Evolutionary conservation across 345 rosid species (phyloP), one percentile per base, ranked within the genome.

Genomic region (Salix dunnii): DNA sequence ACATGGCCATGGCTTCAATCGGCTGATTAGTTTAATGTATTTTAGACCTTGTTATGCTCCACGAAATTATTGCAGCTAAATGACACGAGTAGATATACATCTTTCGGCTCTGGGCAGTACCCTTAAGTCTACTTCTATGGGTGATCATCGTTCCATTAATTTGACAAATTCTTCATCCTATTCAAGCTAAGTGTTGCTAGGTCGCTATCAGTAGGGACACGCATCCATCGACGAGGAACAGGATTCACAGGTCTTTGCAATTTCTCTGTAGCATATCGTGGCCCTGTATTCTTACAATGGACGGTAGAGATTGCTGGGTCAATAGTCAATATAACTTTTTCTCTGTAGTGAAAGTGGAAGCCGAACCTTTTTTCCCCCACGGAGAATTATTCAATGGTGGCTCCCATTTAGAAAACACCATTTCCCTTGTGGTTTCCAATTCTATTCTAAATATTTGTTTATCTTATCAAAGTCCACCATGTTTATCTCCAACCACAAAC

Each of bases 361-460:
- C 14, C 42, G 43, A 43, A 16, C 28, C 8, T 5, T 16, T 71
- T 74, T 67, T 80, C 76, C 16, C 35, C 23, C 33, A 14, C 16
- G 21, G 11, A 46, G 70, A 70, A 46, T 62, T 81, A 70, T 85
- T 85, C 82, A 85, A 84, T 75, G 88, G 82, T 83, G 86, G 68
- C 75, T 73, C 84, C 78, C 75, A 77, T 76, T 42, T 80, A 66
- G 31, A 64, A 58, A 53, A 36, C 69, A 60, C 74, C 77, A 74
- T 49, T 78, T 79, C 74, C 82, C 85, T 82, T 81, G 86, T 74
- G 80, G 74, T 75, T 81, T 74, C 84, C 86, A 76, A 81, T 83
- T 71, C 73, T 78, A 27, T 75, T 79, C 28, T 58, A 23, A 58
- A 58, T 28, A 43, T 76, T 80, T 68, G 11, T 65, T 72, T 64